Evolutionary conservation across 2,329 filamentous ascomycete species (phyloP).

Genomic region (Erysiphe pulchra): DNA sequence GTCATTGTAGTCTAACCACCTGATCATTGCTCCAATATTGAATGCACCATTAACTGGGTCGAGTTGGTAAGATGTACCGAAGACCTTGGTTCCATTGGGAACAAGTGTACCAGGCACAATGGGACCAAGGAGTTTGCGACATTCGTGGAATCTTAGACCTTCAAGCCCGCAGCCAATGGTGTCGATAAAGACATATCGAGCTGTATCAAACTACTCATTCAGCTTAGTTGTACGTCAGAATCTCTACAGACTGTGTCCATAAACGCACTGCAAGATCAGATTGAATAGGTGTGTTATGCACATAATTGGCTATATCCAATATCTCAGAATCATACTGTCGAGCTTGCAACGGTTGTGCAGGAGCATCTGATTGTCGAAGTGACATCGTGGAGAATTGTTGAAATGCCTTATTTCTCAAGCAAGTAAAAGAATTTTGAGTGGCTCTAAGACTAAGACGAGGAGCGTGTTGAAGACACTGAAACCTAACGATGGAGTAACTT

Average conservation of each 20-base stretch:
- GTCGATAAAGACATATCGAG: conserved; percentile 87
- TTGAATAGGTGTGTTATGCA: conserved; percentile 73
- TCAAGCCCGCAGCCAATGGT: conserved; percentile 92
- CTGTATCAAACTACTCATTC: conserved; percentile 55
- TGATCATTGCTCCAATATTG: conserved; percentile 97
- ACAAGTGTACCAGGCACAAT: conserved; percentile 75
- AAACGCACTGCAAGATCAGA: conserved; percentile 71
- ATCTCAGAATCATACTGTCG: conserved; percentile 75
- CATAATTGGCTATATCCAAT: conserved; percentile 81
- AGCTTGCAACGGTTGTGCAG: conserved; percentile 20
- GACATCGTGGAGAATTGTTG: conserved; percentile 16
- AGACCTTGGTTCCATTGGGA: conserved; percentile 75
- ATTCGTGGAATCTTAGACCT: conserved; percentile 85
- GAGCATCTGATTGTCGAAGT: conserved; percentile 17
- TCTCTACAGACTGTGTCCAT: background rate
- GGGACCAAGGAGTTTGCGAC: conserved; percentile 80
- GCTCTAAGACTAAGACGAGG: too few species aligned
- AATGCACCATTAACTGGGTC: conserved; percentile 91
- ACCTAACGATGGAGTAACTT: too few species aligned
- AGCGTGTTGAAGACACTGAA: too few species aligned
- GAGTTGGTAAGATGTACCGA: conserved; percentile 78
- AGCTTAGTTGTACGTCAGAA: conserved; percentile 4
- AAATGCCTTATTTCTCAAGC: conserved; percentile 2
- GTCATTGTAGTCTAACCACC: conserved; percentile 99
- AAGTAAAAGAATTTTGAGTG: too few species aligned